Percentiles rank a stretch among this genome's conserved stretches.
phyloP scores from a whole-genome alignment of 768 basidiomycete genomes.

The Leccinum ochraceum region DNA sequence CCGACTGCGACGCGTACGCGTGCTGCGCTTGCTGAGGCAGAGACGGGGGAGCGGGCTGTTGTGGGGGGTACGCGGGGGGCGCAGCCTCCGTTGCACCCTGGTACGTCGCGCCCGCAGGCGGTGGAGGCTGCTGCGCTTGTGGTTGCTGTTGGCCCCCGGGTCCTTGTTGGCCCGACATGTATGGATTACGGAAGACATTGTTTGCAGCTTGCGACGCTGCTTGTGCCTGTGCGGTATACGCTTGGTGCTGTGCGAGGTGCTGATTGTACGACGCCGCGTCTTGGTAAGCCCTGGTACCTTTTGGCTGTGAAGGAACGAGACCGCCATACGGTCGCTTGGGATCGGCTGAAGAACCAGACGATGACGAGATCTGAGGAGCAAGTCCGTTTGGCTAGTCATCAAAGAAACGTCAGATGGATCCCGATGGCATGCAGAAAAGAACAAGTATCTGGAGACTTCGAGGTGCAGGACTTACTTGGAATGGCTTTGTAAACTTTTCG shows the following conservation, averaged over 20 bases:
- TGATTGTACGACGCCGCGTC: slow-evolving; percentile 95
- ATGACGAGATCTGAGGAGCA: slow-evolving; percentile 28
- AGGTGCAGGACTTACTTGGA: slow-evolving; percentile 54
- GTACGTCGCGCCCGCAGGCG: slow-evolving; percentile 19
- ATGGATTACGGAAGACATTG: slow-evolving; percentile 75
- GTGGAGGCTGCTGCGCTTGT: slow-evolving; percentile 15
- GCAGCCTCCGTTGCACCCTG: slow-evolving; percentile 22
- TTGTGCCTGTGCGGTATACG: slow-evolving; percentile 85
- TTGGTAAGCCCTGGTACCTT: slow-evolving; percentile 82
- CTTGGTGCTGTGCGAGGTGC: slow-evolving; percentile 92
- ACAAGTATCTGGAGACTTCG: neutral
- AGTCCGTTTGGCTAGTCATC: slow-evolving; percentile 52
- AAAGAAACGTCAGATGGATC: slow-evolving; percentile 10
- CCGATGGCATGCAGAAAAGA: neutral
- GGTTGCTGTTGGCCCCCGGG: slow-evolving; percentile 36
- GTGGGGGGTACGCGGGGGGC: slow-evolving; percentile 21
- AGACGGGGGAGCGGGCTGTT: slow-evolving; percentile 30
- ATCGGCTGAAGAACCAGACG: slow-evolving; percentile 46
- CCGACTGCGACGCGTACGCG: slow-evolving; percentile 28
- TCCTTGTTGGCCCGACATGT: slow-evolving; percentile 56
- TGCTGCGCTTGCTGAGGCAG: slow-evolving; percentile 26
- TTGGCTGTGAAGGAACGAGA: slow-evolving; percentile 84
- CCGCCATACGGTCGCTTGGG: slow-evolving; percentile 93
- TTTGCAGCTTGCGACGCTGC: slow-evolving; percentile 71
- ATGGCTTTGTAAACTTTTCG: slow-evolving; percentile 90